Evolutionary conservation across 225 moss, liverwort and hornwort genomes (phyloP), one percentile per base, ranked within the genome.

Genomic region (Ulota crispa): DNA sequence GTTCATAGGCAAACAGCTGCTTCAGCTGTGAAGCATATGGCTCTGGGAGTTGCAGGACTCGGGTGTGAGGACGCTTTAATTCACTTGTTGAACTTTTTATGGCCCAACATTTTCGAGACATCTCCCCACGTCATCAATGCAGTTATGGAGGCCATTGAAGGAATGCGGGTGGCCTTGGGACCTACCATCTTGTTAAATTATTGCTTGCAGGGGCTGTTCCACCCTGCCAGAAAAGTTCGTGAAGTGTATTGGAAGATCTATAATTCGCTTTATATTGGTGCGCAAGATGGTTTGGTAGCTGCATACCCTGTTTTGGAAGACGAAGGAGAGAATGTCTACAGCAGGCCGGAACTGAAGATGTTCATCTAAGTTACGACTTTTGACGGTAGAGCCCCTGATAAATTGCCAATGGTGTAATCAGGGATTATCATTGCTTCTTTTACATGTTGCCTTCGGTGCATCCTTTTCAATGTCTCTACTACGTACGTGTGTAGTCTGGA

Each of bases 221-320:
- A 99, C 71, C 98, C 98, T 68, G 98, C 98, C 8, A 90, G 98
- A 83, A 99, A 99, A 86, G 98, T 99, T 9, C 88, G 98, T 54
- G 98, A 99, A 86, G 98, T 99, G 8, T 99, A 99, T 83, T 99
- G 98, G 98, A 99, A 99, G 84, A 99, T 99, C 45, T 99, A 99
- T 79, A 99, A 99, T 59, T 89, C 98, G 12, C 86, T 99, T 34
- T 99, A 99, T 66, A 99, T 99, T 72, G 98, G 98, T 53, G 93
- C 96, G 24, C 98, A 99, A 81, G 98, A 99, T 86, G 96, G 96
- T 59, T 77, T 99, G 72, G 96, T 99, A 37, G 89, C 98, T 78
- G 93, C 90, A 21, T 99, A 99, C 85, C 98, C 98, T 66, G 96
- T 99, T 54, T 70, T 99, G 84, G 94, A 99, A 81, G 94, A 99